Base-by-base conservation (phyloP, 2,329 filamentous ascomycete species). In the Phialophora verrucosa region DNA sequence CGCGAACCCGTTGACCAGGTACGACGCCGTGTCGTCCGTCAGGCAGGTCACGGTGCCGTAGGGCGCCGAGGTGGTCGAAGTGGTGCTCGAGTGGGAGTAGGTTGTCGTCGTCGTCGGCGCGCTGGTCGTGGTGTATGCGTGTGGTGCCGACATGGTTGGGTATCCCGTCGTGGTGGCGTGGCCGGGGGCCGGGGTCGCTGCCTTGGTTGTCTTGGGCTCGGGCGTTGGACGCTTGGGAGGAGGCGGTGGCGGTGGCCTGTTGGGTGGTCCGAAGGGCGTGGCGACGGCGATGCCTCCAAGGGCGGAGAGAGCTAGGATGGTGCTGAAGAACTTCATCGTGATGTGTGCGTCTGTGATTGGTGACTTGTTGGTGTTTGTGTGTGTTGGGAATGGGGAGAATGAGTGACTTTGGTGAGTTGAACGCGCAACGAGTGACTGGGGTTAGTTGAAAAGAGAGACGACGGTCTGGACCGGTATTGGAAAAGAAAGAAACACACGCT, bases 1-100 rank as follows among this genome's bases (percentile, higher is more conserved):
- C 20, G 62, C 62, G 59, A 70, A 70, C 53, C 56, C 63, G 44
- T 67, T 62, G 53, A 70, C 64, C n/a, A 71, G 51, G 42, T 54
- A 35, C 38, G 32, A 31, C 2, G 69, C 69, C 20, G 65, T 63
- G 54, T 42, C 35, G 55, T 53, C 56, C n/a, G 63, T 67, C 29
- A 71, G 63, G 42, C 69, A 69, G 11, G 8, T 62, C 42, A 50
- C 42, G 42, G 42, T 59, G 23, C 57, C 42, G 25, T 31, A 12
- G 42, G 14, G 4, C 2, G 32, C 32, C 32, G n/a, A 10, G 57
- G 1, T 12, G 0, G n/a, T 50, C 17, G 58, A 23, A 2, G 42
- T 35, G 2, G 42, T 51, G 58, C n/a, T 51, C 50, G 50, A 25
- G 11, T 27, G 20, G 3, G 17, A 25, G 20, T 17, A 17, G 54